Percentiles rank a stretch among this genome's conserved stretches.
Evolutionary conservation across 495 filamentous ascomycete genomes (phyloP).

Genomic region (Tetracladium setigerum): DNA sequence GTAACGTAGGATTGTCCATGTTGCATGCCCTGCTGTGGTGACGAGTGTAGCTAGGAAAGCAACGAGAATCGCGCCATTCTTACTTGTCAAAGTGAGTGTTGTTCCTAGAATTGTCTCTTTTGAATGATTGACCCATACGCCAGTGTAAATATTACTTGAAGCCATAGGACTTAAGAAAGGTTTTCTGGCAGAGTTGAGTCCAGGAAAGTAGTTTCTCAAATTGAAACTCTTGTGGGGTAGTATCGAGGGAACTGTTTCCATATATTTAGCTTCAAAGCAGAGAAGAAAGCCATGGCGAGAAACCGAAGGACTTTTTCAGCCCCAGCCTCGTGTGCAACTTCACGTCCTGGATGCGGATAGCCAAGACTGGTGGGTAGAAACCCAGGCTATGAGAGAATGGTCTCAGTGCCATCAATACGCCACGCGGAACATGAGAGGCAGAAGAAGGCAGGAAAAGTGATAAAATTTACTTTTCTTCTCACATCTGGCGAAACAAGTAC

Average conservation of each 20-base stretch:
- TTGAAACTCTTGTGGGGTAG: too few relatives aligned
- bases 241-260: too few relatives aligned
- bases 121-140: constrained; percentile 38
- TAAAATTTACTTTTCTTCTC: constrained; percentile 1
- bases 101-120: constrained; percentile 28
- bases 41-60: constrained; percentile 36
- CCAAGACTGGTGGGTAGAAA: constrained; percentile 3
- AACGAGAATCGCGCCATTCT: constrained; percentile 28
- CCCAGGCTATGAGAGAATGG: neutral
- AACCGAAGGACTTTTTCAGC: neutral
- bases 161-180: constrained; percentile 22
- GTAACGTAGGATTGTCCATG: constrained; percentile 34
- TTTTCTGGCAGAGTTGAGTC: neutral
- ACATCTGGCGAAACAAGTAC: neutral
- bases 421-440: neutral
- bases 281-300: neutral
- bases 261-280: neutral
- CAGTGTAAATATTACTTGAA: constrained; percentile 23
- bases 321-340: constrained; percentile 1
- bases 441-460: neutral
- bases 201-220: neutral
- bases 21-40: constrained; percentile 23
- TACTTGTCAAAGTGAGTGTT: constrained; percentile 30
- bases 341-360: neutral
- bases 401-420: constrained; percentile 1